Conservation (phyloP, 2,329 filamentous ascomycete genomes). For the Alternaria postmessia region DNA sequence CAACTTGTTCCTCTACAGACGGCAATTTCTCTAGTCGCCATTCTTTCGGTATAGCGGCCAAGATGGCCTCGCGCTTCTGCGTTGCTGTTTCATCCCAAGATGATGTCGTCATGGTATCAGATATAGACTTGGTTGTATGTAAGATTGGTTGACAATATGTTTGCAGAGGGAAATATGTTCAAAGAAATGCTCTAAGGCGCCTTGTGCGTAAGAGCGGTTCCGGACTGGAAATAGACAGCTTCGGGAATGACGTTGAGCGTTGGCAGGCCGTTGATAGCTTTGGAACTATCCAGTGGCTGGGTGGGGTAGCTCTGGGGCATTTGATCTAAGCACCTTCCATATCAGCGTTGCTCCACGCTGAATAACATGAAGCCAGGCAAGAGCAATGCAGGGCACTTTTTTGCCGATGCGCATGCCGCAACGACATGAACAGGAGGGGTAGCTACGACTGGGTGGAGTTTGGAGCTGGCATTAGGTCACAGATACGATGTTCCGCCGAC, state of each 20-base stretch:
- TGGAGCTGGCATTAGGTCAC: neutral
- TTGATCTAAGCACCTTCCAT: conserved; percentile 5
- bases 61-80: conserved; percentile 63
- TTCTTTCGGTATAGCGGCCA: conserved; percentile 63
- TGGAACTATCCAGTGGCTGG: neutral
- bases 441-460: neutral
- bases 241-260: neutral
- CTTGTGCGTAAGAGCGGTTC: neutral
- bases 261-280: conserved; percentile 5
- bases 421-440: conserved; percentile 1
- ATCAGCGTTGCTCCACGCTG: neutral
- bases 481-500: conserved; percentile 2
- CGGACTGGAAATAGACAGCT: neutral
- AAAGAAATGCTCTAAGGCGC: neutral
- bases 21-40: conserved; percentile 63
- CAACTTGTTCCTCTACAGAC: conserved; percentile 60
- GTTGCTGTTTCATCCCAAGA: conserved; percentile 61
- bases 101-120: conserved; percentile 27
- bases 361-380: neutral
- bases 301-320: conserved; percentile 9
- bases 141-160: neutral
- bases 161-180: neutral
- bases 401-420: neutral
- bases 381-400: neutral
- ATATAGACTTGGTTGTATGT: neutral